Evolutionary conservation across 176 grass and related monocot species (phyloP), one percentile per base, ranked within the genome.

Genomic region (Melocanna baccifera): DNA sequence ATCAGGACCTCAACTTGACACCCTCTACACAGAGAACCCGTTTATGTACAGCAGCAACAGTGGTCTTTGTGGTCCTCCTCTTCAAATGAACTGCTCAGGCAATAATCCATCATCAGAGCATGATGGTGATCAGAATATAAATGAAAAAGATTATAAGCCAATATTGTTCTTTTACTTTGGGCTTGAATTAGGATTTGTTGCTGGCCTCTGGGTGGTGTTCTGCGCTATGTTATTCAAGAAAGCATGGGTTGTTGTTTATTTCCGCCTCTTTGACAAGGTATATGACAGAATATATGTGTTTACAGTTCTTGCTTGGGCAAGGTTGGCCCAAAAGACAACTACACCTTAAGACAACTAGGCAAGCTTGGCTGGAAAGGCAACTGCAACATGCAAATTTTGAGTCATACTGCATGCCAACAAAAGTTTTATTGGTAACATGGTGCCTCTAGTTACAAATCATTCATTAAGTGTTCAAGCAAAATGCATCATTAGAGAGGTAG

Each of bases 1-100:
- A 3, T 22, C 37, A 19, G 80, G 89, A 19, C 0, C 15, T 0
- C 92, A 94, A 32, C 75, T 94, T 9, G 81, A 89, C 19, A 94
- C 89, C 0, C 46, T 94, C 5, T 81, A 81, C 0, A 1, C 13
- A 0, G 51, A 55, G 50, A 48, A 89, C 8, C 53, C 87, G 0
- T 67, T 51, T 1, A 75, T 84, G 14, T 94, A 91, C 14, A 29
- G 16, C 13, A 81, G 87, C 11, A 94, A 94, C 9, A 1, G 0
- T 0, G 58, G 72, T 2, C 75, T 91, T 0, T 91, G 87, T 16
- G 89, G 89, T 1, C 55, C 26, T 8, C 81, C 79, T 1, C 58
- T 87, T 36, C 10, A 16, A 25, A 83, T 16, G 19, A 75, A 42
- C 4, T 94, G 89, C 20, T 37, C 37, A 18, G 3, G 18, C 15